These are phyloP conservation scores for Erysimum cheiranthoides DNA, from an alignment of 345 rosid genomes.

Conservation along the genomic window DNA sequence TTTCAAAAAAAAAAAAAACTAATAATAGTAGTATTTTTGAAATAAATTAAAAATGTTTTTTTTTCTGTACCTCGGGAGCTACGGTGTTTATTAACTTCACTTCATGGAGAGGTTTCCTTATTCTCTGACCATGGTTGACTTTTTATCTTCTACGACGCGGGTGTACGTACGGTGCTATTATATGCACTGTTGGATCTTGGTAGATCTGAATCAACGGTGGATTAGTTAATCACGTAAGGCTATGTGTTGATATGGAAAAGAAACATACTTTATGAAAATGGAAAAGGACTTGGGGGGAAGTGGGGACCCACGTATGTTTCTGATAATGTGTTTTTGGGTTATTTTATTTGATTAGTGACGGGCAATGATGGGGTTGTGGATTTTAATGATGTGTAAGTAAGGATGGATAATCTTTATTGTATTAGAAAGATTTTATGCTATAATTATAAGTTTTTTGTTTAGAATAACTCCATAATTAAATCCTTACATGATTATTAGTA, in stretches of 20 bases:
- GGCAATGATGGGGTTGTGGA: slow-evolving; percentile 31
- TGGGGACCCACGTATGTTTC: slow-evolving; percentile 35
- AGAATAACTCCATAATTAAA: background rate
- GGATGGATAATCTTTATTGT: background rate
- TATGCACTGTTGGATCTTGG: background rate
- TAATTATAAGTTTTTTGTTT: background rate
- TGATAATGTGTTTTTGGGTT: background rate
- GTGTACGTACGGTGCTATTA: background rate
- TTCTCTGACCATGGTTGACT: slow-evolving; percentile 16
- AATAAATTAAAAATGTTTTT: background rate
- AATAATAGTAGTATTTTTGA: no score
- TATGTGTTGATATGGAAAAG: slow-evolving; percentile 1
- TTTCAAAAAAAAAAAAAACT: background rate
- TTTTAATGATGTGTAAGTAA: slow-evolving; percentile 25
- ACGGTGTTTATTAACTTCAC: slow-evolving; percentile 31
- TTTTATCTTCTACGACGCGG: slow-evolving; percentile 21
- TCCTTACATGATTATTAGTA: background rate
- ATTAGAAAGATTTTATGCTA: background rate
- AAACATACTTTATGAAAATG: slow-evolving; percentile 2
- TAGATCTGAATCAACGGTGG: background rate
- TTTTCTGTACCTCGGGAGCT: slow-evolving; percentile 29
- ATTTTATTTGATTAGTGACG: slow-evolving; percentile 23
- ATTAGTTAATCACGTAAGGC: background rate
- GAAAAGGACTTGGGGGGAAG: slow-evolving; percentile 34
- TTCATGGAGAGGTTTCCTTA: slow-evolving; percentile 30